Evolutionary conservation across 768 basidiomycete species (phyloP).

Genomic region (Boletus fagicola): DNA sequence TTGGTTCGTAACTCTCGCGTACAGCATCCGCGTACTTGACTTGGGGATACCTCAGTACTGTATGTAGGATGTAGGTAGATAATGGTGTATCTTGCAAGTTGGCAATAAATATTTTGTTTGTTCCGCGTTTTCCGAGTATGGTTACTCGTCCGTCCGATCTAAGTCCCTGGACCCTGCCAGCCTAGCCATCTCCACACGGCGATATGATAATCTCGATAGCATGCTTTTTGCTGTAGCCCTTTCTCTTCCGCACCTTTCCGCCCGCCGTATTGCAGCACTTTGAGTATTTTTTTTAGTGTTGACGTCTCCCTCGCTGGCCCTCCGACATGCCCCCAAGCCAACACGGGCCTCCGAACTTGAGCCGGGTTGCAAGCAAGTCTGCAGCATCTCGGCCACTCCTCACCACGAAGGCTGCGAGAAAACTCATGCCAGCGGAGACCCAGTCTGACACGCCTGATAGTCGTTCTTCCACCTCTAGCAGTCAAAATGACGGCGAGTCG

Average conservation of each 20-base stretch:
- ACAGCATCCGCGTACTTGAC: not conserved
- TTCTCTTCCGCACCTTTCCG: not conserved
- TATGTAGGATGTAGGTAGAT: too few species aligned
- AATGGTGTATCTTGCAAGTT: too few species aligned
- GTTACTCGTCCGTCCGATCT: not conserved
- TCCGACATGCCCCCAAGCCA: slow-evolving; percentile 14
- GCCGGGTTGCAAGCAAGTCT: not conserved
- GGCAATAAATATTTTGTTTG: too few species aligned
- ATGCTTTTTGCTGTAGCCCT: not conserved
- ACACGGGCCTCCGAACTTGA: not conserved
- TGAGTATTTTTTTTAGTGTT: not conserved
- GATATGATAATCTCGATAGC: not conserved
- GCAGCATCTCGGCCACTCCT: not conserved
- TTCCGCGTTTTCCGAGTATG: not conserved
- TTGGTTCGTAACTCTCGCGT: not conserved
- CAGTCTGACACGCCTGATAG: slow-evolving; percentile 11
- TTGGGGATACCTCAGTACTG: too few species aligned
- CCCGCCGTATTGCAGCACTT: too few species aligned
- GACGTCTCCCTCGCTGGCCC: slow-evolving; percentile 12
- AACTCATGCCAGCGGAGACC: not conserved
- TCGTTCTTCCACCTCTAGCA: not conserved
- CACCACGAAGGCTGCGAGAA: slow-evolving; percentile 20
- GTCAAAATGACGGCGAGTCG: slow-evolving; percentile 14
- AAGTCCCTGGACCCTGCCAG: not conserved
- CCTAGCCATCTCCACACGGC: not conserved